Evolutionary conservation across 2,329 filamentous ascomycete species (phyloP).

Genomic region (Myotisia sp.): DNA sequence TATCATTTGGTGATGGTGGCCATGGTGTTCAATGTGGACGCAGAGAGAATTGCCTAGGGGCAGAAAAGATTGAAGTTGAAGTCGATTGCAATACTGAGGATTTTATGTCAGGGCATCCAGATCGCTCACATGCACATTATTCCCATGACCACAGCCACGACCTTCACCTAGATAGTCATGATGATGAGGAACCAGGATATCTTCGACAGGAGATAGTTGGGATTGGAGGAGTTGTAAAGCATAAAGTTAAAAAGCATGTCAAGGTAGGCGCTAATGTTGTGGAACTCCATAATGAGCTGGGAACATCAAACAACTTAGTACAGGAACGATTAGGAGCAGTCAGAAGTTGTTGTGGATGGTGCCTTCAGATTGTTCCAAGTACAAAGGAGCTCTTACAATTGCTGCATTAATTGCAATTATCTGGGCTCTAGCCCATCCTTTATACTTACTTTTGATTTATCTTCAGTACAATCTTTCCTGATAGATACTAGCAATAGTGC

Average conservation of each 20-base stretch:
- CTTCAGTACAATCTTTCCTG: no score
- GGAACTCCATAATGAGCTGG: slow-evolving; percentile 68
- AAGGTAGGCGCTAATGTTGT: slow-evolving; percentile 71
- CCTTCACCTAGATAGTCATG: slow-evolving; percentile 13
- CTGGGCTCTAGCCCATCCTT: no score
- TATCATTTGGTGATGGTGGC: slow-evolving; percentile 75
- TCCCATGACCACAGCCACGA: slow-evolving; percentile 9
- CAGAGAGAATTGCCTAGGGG: slow-evolving; percentile 60
- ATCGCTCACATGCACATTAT: slow-evolving; percentile 13
- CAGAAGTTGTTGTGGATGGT: slow-evolving; percentile 89
- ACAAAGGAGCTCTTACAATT: no score
- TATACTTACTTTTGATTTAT: no score
- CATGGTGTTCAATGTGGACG: slow-evolving; percentile 79
- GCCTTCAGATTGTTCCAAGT: slow-evolving; percentile 57
- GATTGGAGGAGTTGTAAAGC: slow-evolving; percentile 75
- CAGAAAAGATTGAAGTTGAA: slow-evolving; percentile 65
- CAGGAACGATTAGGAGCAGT: slow-evolving; percentile 54
- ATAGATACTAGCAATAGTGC: no score
- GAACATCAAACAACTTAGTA: slow-evolving; percentile 49
- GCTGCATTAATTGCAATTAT: no score
- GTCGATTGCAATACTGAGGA: slow-evolving; percentile 75
- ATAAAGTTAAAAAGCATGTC: slow-evolving; percentile 70
- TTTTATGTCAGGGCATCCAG: slow-evolving; percentile 37
- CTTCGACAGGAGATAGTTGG: slow-evolving; percentile 79
- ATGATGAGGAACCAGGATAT: slow-evolving; percentile 51